A percentile compares a stretch with the other conserved stretches of the same genome.
Conservation (phyloP, 805 yeast species). For the Zygosaccharomyces rouxii region DNA sequence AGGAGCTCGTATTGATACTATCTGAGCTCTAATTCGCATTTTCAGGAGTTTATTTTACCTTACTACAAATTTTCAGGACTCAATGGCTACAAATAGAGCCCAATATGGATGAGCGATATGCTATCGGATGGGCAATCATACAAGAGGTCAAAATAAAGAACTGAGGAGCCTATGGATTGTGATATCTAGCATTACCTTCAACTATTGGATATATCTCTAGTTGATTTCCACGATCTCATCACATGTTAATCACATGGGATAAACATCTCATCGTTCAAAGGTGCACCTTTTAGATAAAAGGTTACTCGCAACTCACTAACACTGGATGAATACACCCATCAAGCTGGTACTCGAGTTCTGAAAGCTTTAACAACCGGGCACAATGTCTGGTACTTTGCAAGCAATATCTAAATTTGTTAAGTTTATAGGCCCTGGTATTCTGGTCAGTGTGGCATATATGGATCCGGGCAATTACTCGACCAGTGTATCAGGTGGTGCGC, state of each 20-base stretch:
- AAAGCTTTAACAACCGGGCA: background rate
- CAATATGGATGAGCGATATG: background rate
- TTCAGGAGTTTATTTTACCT: background rate
- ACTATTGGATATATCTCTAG: background rate
- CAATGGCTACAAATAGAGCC: background rate
- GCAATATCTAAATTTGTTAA: constrained; percentile 45
- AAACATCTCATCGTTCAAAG: background rate
- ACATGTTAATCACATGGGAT: constrained; percentile 4
- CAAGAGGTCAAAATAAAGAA: background rate
- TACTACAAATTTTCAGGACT: background rate
- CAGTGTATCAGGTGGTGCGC: constrained; percentile 88
- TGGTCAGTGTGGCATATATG: constrained; percentile 96
- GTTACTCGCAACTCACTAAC: background rate
- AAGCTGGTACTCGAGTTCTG: background rate
- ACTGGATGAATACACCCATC: background rate
- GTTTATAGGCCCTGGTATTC: constrained; percentile 88
- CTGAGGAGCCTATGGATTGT: background rate
- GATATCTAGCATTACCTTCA: background rate
- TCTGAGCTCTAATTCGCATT: background rate
- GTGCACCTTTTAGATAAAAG: background rate
- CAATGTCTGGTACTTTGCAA: constrained; percentile 9
- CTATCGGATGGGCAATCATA: background rate
- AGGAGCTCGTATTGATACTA: background rate
- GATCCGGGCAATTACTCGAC: constrained; percentile 98
- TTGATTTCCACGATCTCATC: background rate